A percentile compares a stretch with the other conserved stretches of the same genome.
Evolutionary conservation across 495 filamentous ascomycete species (phyloP).

Genomic region (Diplogelasinospora grovesii): DNA sequence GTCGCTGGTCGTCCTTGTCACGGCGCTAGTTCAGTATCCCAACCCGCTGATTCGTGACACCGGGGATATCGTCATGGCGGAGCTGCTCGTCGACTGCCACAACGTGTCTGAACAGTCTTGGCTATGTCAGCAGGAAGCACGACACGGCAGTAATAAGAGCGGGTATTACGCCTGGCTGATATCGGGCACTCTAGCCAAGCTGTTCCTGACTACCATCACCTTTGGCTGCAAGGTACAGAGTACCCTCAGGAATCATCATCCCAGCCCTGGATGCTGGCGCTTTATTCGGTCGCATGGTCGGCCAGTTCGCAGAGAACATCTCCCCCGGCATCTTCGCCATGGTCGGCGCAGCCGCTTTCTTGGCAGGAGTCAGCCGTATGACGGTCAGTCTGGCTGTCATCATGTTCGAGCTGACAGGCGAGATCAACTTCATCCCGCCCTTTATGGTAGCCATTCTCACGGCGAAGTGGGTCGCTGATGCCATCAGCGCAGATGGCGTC

Average conservation of each 20-base stretch:
- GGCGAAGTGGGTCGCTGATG: constrained; percentile 54
- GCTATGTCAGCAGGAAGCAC: constrained; percentile 44
- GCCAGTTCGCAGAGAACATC: constrained; percentile 34
- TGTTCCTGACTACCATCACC: constrained; percentile 49
- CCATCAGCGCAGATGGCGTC: constrained; percentile 43
- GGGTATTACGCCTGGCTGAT: constrained; percentile 44
- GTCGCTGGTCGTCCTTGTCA: constrained; percentile 44
- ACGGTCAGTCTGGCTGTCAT: constrained; percentile 52
- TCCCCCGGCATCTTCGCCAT: constrained; percentile 52
- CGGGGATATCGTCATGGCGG: constrained; percentile 48
- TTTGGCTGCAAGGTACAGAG: constrained; percentile 57
- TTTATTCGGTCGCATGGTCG: constrained; percentile 49
- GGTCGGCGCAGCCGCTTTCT: constrained; percentile 51
- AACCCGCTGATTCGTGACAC: constrained; percentile 46
- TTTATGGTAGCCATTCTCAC: constrained; percentile 54
- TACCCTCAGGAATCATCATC: constrained; percentile 53
- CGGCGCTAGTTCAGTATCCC: constrained; percentile 48
- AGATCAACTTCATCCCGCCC: constrained; percentile 46
- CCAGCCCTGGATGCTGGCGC: constrained; percentile 52
- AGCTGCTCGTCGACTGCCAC: constrained; percentile 49
- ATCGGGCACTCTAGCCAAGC: constrained; percentile 46
- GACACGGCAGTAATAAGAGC: constrained; percentile 15
- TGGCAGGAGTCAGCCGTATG: constrained; percentile 53
- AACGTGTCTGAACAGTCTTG: constrained; percentile 23
- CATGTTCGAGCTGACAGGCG: constrained; percentile 50